These are phyloP conservation scores for Leucoagaricus sp. DNA, from an alignment of 1,284 basidiomycete genomes.

Conservation along the genomic window DNA sequence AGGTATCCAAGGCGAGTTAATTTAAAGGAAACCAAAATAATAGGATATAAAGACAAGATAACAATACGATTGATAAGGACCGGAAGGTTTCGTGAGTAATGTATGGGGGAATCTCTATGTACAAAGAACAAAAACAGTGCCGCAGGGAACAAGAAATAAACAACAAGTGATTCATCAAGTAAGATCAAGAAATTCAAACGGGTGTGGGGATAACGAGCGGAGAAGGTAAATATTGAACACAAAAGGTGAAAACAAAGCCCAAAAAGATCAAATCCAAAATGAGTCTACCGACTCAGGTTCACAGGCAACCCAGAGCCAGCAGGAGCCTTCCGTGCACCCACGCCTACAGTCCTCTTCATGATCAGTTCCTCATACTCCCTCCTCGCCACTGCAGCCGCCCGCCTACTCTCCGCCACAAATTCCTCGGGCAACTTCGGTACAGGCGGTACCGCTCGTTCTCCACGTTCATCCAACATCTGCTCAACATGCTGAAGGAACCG, in stretches of 20 bases:
- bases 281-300: not conserved
- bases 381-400: not conserved
- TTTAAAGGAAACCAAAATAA: too few relatives aligned
- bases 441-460: conserved; percentile 18
- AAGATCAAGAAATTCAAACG: too few relatives aligned
- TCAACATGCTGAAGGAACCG: conserved; percentile 52
- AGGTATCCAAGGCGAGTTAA: too few relatives aligned
- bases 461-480: conserved; percentile 47
- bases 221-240: too few relatives aligned
- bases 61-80: not conserved
- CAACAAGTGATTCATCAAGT: not conserved
- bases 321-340: conserved; percentile 12
- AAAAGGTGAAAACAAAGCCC: not conserved
- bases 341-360: conserved; percentile 11
- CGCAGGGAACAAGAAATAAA: not conserved
- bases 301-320: conserved; percentile 7
- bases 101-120: too few relatives aligned
- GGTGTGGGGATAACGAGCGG: too few relatives aligned
- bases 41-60: not conserved
- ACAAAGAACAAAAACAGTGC: too few relatives aligned
- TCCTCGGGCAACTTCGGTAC: conserved; percentile 19
- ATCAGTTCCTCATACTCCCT: conserved; percentile 3
- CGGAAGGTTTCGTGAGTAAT: not conserved
- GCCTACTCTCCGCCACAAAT: conserved; percentile 14
- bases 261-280: not conserved